Base-by-base conservation (phyloP, 2,329 filamentous ascomycete species). In the Ceratocystis harringtonii region DNA sequence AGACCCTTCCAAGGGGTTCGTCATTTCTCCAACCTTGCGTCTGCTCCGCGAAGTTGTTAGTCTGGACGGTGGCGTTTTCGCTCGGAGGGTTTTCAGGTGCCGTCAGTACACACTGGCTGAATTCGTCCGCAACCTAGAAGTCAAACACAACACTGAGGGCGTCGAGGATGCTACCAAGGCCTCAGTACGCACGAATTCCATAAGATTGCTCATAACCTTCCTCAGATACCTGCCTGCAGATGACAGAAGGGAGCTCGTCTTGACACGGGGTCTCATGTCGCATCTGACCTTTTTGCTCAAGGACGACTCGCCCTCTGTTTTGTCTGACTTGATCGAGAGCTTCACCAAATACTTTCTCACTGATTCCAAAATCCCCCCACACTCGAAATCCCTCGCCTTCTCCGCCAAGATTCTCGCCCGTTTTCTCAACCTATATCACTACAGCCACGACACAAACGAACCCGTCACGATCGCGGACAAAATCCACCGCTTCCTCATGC, bases 1-100 rank as follows among this genome's bases (percentile, higher is more conserved):
- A 0, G 86, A 89, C 28, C 92, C 90, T 74, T 81, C 84, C 61
- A 96, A 95, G 72, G 90, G 91, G 48, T 90, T 89, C 74, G 78
- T 97, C 67, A 92, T 96, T 68, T 94, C 90, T 2, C 92, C 94
- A 0, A 92, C 89, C 28, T 77, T 99, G 67, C 85, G 92, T 66
- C 77, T 99, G 63, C 80, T 99, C 67, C 89, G 87, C 63, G 92
- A 99, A 75, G 81, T 92, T n/a, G 84, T 90, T 17, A 85, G 81
- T 65, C 88, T 96, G 69, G 92, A 97, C 74, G 91, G 91, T 17
- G 95, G 94, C 15, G 83, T 84, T 52, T 80, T 91, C 65, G 90
- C 92, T 32, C 86, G 84, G 69, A 81, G 86, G 58, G 80, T 96
- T 43, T 95, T 95, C 73, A 81, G 87, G 63, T 85, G 86, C 41